Base-by-base conservation (phyloP, 345 rosid genomes). In the Corchorus olitorius region DNA sequence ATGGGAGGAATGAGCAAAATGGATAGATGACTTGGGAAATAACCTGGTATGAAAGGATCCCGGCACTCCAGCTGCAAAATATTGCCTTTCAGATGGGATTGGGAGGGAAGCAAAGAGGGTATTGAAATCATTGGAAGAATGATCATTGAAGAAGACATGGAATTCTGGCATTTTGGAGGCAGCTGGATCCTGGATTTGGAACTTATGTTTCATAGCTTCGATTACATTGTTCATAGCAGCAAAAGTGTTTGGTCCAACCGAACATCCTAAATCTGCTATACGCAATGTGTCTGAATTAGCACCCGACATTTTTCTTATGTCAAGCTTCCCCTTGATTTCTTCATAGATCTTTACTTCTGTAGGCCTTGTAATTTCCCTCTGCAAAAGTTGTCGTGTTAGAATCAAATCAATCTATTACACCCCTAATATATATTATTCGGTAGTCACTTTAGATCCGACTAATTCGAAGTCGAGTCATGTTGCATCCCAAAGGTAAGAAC, bases 261-360 rank as follows among this genome's bases (percentile, higher is more conserved):
- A 88, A 75, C 93, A 91, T 70, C 96, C 96, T 80, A 88, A 73
- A 72, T 91, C 93, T 11, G 87, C 93, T 59, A 89, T 65, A 11
- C n/a, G 56, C 17, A 91, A 67, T 41, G 78, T 76, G 61, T 53
- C 79, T 22, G 89, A 79, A 14, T 27, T 27, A 27, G 74, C 17
- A 43, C 82, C 83, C 8, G 77, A 76, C 12, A 87, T 84, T 53
- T 33, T 54, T 53, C 71, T 63, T 5, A 84, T 27, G 20, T 92
- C 87, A 10, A 92, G 84, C 55, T 88, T 86, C 67, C 80, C 74
- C 12, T 37, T 46, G 65, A 92, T 85, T 54, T 76, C 75, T 17
- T 82, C 87, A 19, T 77, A 78, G 46, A 89, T 81, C 49, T 76
- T 69, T 45, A 74, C 83, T 73, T 87, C 84, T n/a, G 78, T 65